These are phyloP conservation scores for Ammopiptanthus mongolicus DNA, from an alignment of 306 rosid species.

Conservation along the genomic window DNA sequence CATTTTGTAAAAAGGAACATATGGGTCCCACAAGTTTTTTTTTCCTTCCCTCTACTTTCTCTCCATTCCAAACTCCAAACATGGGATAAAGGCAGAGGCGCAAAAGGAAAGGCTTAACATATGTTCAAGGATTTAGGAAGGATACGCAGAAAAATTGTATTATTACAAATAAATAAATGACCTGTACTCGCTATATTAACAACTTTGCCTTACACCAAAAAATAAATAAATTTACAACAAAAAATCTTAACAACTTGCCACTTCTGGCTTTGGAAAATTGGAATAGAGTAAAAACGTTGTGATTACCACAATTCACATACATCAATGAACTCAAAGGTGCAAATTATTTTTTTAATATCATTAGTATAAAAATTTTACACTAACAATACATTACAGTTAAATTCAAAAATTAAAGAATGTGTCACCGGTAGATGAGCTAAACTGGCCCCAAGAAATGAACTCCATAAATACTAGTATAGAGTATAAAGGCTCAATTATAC, in stretches of 20 bases:
- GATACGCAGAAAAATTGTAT: not conserved
- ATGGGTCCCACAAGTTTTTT: too few species aligned
- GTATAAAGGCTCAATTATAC: constrained; percentile 26
- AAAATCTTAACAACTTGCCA: not conserved
- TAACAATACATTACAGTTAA: not conserved
- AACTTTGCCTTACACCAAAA: too few species aligned
- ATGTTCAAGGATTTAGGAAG: not conserved
- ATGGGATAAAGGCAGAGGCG: not conserved
- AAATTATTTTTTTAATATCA: not conserved
- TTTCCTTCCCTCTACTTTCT: too few species aligned
- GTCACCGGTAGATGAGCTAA: not conserved
- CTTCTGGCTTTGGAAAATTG: not conserved
- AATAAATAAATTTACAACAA: too few species aligned
- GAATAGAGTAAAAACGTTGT: not conserved
- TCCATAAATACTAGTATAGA: not conserved
- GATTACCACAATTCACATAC: not conserved
- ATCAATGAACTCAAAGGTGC: constrained; percentile 8
- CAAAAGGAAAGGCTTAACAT: too few species aligned
- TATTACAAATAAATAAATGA: not conserved
- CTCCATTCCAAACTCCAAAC: too few species aligned
- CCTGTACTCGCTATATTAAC: not conserved
- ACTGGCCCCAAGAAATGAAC: not conserved
- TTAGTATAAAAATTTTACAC: not conserved
- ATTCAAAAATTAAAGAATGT: not conserved
- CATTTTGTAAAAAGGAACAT: too few species aligned